These are phyloP conservation scores for Atkinsonella hypoxylon DNA, from an alignment of 2,329 filamentous ascomycete genomes.

Conservation along the genomic window DNA sequence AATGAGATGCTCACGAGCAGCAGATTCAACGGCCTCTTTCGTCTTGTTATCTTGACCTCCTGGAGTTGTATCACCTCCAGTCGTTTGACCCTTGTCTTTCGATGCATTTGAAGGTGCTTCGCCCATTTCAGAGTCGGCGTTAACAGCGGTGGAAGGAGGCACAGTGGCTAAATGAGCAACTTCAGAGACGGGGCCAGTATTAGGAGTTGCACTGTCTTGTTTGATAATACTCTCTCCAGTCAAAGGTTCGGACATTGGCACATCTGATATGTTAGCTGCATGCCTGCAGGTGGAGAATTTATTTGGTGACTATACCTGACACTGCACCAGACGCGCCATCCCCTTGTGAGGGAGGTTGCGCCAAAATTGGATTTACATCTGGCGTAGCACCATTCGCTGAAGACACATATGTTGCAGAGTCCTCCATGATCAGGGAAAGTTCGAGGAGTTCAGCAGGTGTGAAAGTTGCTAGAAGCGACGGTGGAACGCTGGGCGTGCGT, in stretches of 20 bases:
- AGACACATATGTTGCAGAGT: conserved; percentile 44
- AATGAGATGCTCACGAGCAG: conserved; percentile 83
- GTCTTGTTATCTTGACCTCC: conserved; percentile 50
- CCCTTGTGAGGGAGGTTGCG: conserved; percentile 40
- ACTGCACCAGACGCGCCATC: conserved; percentile 27
- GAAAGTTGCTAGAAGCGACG: background rate
- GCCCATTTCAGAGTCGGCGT: conserved; percentile 72
- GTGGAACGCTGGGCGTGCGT: conserved; percentile 6
- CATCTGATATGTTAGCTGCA: conserved; percentile 32
- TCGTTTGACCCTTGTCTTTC: conserved; percentile 34
- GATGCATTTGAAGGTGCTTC: conserved; percentile 42
- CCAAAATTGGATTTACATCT: conserved; percentile 41
- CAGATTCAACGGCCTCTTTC: conserved; percentile 72
- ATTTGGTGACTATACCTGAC: conserved; percentile 30
- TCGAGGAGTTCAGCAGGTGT: background rate
- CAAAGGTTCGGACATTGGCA: conserved; percentile 47
- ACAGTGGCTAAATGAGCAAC: conserved; percentile 58
- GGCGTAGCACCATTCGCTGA: conserved; percentile 45
- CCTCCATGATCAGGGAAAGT: conserved; percentile 38
- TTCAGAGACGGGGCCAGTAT: conserved; percentile 43
- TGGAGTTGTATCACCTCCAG: conserved; percentile 36
- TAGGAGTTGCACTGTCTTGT: conserved; percentile 49
- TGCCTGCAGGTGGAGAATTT: background rate
- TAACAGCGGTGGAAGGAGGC: conserved; percentile 42
- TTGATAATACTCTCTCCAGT: conserved; percentile 39